phyloP scores from a whole-genome alignment of 495 filamentous ascomycete species.

The Elasticomyces elasticus region DNA sequence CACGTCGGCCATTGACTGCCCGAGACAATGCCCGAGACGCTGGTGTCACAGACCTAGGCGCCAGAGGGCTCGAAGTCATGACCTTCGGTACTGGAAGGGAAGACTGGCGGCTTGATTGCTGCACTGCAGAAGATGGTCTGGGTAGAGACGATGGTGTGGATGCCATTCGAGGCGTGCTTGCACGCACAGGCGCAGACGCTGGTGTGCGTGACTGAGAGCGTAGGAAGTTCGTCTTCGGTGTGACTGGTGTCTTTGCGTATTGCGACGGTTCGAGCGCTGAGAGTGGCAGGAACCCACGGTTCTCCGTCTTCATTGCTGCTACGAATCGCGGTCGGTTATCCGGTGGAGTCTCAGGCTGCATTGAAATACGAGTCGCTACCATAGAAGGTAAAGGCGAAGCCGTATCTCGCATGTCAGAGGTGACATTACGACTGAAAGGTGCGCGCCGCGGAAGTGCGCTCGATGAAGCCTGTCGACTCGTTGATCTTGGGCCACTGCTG shows the following conservation, averaged over 20 bases:
- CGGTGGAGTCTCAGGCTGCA: background rate
- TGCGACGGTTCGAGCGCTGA: slow-evolving; percentile 16
- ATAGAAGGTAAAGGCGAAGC: slow-evolving; percentile 2
- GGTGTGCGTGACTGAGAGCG: slow-evolving; percentile 4
- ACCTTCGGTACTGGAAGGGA: slow-evolving; percentile 2
- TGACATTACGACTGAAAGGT: slow-evolving; percentile 3
- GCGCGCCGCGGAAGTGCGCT: slow-evolving; percentile 7
- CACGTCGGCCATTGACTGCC: background rate
- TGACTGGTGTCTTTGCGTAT: slow-evolving; percentile 17
- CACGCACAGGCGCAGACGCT: background rate
- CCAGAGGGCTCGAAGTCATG: slow-evolving; percentile 1
- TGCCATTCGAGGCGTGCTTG: background rate
- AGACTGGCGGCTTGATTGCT: background rate
- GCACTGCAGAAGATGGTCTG: background rate
- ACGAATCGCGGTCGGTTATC: slow-evolving; percentile 13
- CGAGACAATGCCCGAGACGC: background rate
- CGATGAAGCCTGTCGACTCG: background rate
- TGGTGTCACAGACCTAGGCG: background rate
- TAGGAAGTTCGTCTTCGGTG: slow-evolving; percentile 19
- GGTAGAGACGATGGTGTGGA: slow-evolving; percentile 8
- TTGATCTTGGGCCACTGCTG: background rate
- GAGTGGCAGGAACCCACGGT: slow-evolving; percentile 16
- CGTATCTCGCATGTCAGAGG: background rate
- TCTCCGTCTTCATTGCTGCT: background rate
- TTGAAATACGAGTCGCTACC: background rate